A percentile compares a stretch with the other conserved stretches of the same genome.
Evolutionary conservation across 1,139 yeast genomes (phyloP).

Genomic region (Geotrichum europaeum): DNA sequence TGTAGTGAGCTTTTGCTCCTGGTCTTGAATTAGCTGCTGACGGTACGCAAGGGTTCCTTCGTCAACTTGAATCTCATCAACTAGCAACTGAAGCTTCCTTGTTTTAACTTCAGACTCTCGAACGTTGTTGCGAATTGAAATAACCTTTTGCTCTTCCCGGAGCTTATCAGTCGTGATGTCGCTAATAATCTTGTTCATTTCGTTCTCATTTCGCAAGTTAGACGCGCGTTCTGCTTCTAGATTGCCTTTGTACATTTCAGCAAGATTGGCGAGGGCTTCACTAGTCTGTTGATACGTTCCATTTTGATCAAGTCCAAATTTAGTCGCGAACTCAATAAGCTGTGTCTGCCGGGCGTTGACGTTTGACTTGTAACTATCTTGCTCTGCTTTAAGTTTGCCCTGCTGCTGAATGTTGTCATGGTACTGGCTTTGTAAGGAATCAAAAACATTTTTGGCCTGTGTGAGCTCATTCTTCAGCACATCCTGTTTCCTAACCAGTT

Average conservation of each 20-base stretch:
- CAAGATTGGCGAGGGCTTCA: constrained; percentile 1
- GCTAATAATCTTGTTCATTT: constrained; percentile 27
- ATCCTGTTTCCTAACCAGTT: constrained; percentile 32
- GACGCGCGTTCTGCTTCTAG: constrained; percentile 11
- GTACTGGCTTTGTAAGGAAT: constrained; percentile 27
- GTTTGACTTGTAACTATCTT: constrained; percentile 37
- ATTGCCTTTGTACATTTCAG: neutral
- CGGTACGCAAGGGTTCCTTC: constrained; percentile 41
- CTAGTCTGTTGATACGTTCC: neutral
- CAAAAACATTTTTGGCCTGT: constrained; percentile 5
- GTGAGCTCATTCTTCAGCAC: constrained; percentile 11
- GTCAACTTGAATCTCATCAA: constrained; percentile 38
- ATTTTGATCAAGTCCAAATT: neutral
- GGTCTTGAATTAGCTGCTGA: constrained; percentile 33
- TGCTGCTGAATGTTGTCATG: constrained; percentile 45
- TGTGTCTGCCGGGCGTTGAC: constrained; percentile 23
- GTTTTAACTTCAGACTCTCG: constrained; percentile 33
- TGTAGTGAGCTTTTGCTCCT: constrained; percentile 33
- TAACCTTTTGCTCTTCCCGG: constrained; percentile 41
- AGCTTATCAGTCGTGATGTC: constrained; percentile 36
- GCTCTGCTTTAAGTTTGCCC: constrained; percentile 54
- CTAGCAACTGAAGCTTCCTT: constrained; percentile 34
- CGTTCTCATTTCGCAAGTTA: constrained; percentile 22
- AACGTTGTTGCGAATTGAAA: constrained; percentile 39
- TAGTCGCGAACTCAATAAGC: constrained; percentile 1